Evolutionary conservation across 495 filamentous ascomycete genomes (phyloP).

Genomic region (Platismatia glauca): DNA sequence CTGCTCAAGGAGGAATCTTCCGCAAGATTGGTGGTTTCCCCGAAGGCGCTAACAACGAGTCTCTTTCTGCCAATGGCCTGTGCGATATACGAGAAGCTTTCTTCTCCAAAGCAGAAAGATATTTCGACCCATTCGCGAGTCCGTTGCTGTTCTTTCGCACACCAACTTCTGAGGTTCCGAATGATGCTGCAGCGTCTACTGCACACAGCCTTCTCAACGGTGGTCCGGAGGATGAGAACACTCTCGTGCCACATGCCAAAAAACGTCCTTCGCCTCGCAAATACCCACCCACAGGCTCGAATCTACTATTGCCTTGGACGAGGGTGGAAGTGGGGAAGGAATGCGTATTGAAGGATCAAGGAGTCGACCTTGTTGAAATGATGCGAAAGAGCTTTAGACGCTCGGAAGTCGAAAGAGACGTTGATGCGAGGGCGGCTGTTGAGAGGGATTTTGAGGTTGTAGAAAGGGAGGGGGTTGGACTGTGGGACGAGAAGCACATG

Average conservation of each 20-base stretch:
- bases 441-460: constrained; percentile 10
- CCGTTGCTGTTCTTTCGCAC: constrained; percentile 51
- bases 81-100: constrained; percentile 29
- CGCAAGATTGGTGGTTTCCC: background rate
- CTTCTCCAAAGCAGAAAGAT: constrained; percentile 41
- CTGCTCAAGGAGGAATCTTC: background rate
- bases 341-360: constrained; percentile 18
- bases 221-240: background rate
- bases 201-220: background rate
- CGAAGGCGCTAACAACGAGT: background rate
- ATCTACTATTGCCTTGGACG: constrained; percentile 18
- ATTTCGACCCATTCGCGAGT: constrained; percentile 52
- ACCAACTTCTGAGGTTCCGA: constrained; percentile 35
- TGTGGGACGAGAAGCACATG: constrained; percentile 18
- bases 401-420: background rate
- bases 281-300: constrained; percentile 20
- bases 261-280: constrained; percentile 17
- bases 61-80: background rate
- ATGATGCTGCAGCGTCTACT: background rate
- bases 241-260: background rate
- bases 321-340: constrained; percentile 18
- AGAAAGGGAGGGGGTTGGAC: constrained; percentile 17
- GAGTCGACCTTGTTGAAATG: constrained; percentile 16
- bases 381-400: constrained; percentile 16
- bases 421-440: background rate